These are phyloP conservation scores for button mushroom (Agaricus bisporus) DNA, from an alignment of 768 basidiomycete species.

Conservation along the genomic window DNA sequence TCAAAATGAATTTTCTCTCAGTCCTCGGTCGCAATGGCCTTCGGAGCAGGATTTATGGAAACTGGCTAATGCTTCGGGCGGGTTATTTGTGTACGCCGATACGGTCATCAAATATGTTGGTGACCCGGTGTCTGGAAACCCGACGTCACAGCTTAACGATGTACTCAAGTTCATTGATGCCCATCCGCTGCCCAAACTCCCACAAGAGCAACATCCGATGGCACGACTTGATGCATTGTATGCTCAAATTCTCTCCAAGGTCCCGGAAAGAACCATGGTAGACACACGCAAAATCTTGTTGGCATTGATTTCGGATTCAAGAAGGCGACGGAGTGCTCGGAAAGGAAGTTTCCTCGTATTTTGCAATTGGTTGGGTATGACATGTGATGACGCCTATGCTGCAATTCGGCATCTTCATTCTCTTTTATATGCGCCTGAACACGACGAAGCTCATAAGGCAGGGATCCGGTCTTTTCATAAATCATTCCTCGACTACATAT, in stretches of 20 bases:
- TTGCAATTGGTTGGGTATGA: neutral
- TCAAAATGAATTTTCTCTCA: neutral
- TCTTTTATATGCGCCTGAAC: neutral
- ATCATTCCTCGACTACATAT: neutral
- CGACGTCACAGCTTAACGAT: neutral
- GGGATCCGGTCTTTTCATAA: neutral
- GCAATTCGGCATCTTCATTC: neutral
- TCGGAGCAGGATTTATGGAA: neutral
- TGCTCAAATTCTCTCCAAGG: neutral
- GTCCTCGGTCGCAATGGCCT: neutral
- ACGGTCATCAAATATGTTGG: neutral
- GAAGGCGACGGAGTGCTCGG: too few relatives aligned
- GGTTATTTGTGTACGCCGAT: neutral
- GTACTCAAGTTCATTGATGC: neutral
- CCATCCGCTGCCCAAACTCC: neutral
- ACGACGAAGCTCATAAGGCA: neutral
- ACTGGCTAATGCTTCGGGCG: neutral
- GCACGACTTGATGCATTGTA: constrained; percentile 8
- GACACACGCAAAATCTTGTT: neutral
- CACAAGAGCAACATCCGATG: neutral
- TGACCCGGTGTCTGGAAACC: neutral
- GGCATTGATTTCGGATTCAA: neutral
- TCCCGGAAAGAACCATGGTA: neutral
- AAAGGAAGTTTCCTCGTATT: too few relatives aligned
- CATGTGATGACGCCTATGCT: neutral